Evolutionary conservation across 2,329 filamentous ascomycete genomes (phyloP).

Genomic region (Cercospora sp.): DNA sequence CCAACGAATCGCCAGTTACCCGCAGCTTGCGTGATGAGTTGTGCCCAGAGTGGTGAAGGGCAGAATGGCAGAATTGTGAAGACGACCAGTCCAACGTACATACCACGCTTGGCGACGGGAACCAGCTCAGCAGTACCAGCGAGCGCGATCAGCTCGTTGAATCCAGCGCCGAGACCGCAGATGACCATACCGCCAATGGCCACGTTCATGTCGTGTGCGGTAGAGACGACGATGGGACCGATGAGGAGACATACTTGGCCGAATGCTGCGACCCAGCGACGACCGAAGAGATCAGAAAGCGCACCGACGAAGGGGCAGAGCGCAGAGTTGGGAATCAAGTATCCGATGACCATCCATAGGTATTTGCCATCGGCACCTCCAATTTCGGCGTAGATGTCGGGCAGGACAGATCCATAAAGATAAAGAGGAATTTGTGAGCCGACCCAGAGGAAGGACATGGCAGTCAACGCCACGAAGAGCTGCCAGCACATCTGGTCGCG

Average conservation of each 20-base stretch:
- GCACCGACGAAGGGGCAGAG: conserved; percentile 66
- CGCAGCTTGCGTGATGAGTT: conserved; percentile 55
- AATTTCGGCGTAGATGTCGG: conserved; percentile 60
- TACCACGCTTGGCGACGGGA: conserved; percentile 63
- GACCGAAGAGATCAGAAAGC: conserved; percentile 64
- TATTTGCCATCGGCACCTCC: conserved; percentile 54
- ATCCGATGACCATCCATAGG: conserved; percentile 53
- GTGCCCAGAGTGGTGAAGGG: conserved; percentile 63
- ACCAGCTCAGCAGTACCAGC: conserved; percentile 69
- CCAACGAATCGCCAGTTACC: conserved; percentile 58
- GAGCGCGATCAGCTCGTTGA: conserved; percentile 68
- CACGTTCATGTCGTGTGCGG: conserved; percentile 59
- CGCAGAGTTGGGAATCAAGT: conserved; percentile 59
- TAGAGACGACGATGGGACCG: conserved; percentile 61
- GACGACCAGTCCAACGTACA: conserved; percentile 62
- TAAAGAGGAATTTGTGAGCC: conserved; percentile 61
- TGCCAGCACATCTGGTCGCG: conserved; percentile 16
- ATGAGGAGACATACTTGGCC: conserved; percentile 58
- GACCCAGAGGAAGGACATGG: conserved; percentile 62
- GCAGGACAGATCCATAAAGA: conserved; percentile 46
- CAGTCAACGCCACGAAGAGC: conserved; percentile 42
- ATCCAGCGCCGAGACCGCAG: conserved; percentile 65
- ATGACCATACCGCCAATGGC: conserved; percentile 65
- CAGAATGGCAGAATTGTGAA: conserved; percentile 65
- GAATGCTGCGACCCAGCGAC: conserved; percentile 59